Evolutionary conservation across 352 stramenopile species (phyloP), one percentile per base, ranked within the genome.

Genomic region (Globisporangium radiosum): DNA sequence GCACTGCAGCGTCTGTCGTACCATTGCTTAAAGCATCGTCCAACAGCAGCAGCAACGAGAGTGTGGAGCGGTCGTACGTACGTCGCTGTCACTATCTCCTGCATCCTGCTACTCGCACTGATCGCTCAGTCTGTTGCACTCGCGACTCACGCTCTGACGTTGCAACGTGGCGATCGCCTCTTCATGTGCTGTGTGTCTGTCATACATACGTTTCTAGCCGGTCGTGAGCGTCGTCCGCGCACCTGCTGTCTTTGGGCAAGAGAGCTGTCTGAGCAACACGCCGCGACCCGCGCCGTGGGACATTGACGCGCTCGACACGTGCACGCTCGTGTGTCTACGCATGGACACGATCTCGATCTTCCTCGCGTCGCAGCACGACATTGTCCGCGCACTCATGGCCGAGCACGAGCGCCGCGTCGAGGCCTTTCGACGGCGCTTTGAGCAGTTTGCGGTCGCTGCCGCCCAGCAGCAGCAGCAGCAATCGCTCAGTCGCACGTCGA

Each of bases 171-270:
- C 19, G 19, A 2, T 25, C 19, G 19, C 19, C 19, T 25, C 19
- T 25, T 25, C 19, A 25, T 25, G 19, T 25, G 19, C 19, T 25
- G 19, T 25, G 19, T 25, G 19, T 50, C 13, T 19, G 7, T 25
- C 45, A 7, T 17, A 19, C n/a, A 50, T 36, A 10, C 15, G 17
- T 0, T 50, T 13, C 45, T 5, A 78, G 60, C 68, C 72, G 10
- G 65, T 92, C 11, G 65, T 90, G 19, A 80, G 73, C n/a, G 75
- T 88, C 39, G 63, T 89, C 4, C 59, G 71, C 44, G 74, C 79
- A 5, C 82, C 82, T n/a, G 74, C 82, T 0, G 71, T 89, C n/a
- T 85, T 92, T 57, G 80, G 78, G 14, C 79, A 92, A 42, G 81
- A 90, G 68, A 69, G 67, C 10, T 73, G 68, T 2, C 72, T 87